These are phyloP conservation scores for Phaeodactylum tricornutum DNA, from an alignment of 108 stramenopile species.

Conservation along the genomic window DNA sequence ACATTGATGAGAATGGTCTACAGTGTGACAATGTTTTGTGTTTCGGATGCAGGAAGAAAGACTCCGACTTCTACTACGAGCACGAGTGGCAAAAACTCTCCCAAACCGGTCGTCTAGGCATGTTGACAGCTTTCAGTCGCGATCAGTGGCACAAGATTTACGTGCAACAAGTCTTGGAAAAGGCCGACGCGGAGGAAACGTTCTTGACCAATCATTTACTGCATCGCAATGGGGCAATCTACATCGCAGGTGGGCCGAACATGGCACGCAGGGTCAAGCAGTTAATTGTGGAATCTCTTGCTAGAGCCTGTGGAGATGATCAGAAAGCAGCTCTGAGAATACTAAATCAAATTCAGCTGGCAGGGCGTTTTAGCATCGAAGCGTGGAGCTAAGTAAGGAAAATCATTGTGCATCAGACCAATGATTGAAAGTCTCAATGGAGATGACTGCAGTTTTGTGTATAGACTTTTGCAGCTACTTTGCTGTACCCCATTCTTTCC, in stretches of 20 bases:
- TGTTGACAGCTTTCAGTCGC: conserved; percentile 63
- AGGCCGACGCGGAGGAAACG: conserved; percentile 27
- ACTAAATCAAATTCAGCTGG: conserved; percentile 23
- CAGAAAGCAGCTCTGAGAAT: conserved; percentile 24
- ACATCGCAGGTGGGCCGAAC: conserved; percentile 76
- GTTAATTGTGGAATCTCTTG: conserved; percentile 51
- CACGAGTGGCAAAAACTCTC: conserved; percentile 46
- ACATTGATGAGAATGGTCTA: neutral
- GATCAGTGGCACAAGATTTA: conserved; percentile 69
- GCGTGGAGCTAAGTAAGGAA: conserved; percentile 69
- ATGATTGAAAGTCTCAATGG: too few species aligned
- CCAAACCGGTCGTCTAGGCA: conserved; percentile 16
- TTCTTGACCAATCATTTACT: conserved; percentile 33
- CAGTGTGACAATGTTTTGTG: conserved; percentile 47
- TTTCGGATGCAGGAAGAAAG: conserved; percentile 68
- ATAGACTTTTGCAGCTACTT: too few species aligned
- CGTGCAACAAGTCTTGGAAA: conserved; percentile 59
- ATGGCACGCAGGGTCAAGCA: conserved; percentile 76
- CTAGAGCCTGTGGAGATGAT: conserved; percentile 28
- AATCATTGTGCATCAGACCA: too few species aligned
- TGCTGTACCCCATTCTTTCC: too few species aligned
- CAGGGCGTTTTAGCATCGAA: conserved; percentile 54
- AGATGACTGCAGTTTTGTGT: too few species aligned
- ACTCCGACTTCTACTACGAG: conserved; percentile 61
- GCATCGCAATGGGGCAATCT: conserved; percentile 48